Evolutionary conservation across 2,329 filamentous ascomycete genomes (phyloP), one percentile per base, ranked within the genome.

Genomic region (Pseudopyrenochaeta lycopersici): DNA sequence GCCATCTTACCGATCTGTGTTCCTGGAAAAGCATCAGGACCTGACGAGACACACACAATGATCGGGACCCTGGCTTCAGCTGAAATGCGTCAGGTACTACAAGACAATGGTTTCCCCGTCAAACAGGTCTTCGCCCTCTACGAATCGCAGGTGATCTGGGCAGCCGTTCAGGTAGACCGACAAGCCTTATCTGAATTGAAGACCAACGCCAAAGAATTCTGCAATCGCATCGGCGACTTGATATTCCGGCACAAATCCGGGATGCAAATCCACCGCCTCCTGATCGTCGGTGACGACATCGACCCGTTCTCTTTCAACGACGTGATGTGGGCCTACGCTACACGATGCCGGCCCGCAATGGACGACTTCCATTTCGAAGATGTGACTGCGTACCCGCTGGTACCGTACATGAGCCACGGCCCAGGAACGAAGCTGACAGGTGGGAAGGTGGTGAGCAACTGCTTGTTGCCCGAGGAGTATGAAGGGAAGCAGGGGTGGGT

Each of bases 201-300:
- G 2, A 61, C 57, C 4, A 33, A 39, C 0, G 48, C 77, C 0
- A 55, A 68, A 15, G 74, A 77, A 0, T 77, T 84, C 39, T 71
- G 71, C 43, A 68, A 72, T 38, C 63, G 62, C 18, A 62, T 84
- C 10, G 81, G 80, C 0, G 73, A 82, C 35, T 15, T 81, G 1
- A 64, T 82, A 4, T 81, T 77, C 63, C 63, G 67, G 31, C 58
- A 77, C 47, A 84, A 82, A 66, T 71, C 71, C 10, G 76, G 77
- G 6, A 75, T 74, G 36, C 71, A 71, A 0, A 79, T 82, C 41
- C 77, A 83, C 49, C 74, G 79, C 0, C 50, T 83, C 6, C 55
- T 82, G 0, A 59, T 84, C 0, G 75, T 81, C 0, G 81, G 81
- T 1, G 78, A 82, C 1, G 82, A 84, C 46, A 79, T 84, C 46